Evolutionary conservation across 2,329 filamentous ascomycete species (phyloP), one percentile per base, ranked within the genome.

Genomic region (Fusarium xylarioides): DNA sequence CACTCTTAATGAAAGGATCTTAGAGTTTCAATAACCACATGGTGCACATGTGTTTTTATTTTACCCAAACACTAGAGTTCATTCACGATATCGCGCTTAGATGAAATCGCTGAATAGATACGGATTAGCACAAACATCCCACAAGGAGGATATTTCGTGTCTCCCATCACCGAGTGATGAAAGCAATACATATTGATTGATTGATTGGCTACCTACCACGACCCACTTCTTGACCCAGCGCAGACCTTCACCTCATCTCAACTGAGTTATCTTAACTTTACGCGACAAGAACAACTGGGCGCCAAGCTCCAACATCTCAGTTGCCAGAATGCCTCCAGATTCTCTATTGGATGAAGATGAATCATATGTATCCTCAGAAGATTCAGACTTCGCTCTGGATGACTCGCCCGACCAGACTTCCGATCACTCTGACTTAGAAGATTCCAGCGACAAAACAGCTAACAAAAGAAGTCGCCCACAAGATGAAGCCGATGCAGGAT

Each of bases 321-420:
- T 30, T 35, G 52, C 60, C 63, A 82, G 70, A 58, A 89, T 88
- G 86, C 75, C 83, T 18, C 76, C 81, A 53, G 84, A 86, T 53
- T 79, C 81, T 26, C 73, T 80, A 62, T 78, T 79, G 57, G 85
- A 87, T 23, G 85, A 86, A 28, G 86, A 89, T 37, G 87, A 89
- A 66, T 83, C 89, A 66, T 93, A 93, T 76, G 89, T 86, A 21
- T 93, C 91, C 4, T 91, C 91, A 7, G 90, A 93, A 74, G 92
- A 94, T 79, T 92, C 91, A 15, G 91, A 94, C 78, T 94, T 94
- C 70, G 88, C 90, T 30, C 89, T 88, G n/a, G 90, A 90, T 50
- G 84, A 85, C 23, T 86, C 78, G 34, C 78, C 81, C n/a, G 85
- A 84, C 37, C 85, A 83, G 21, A 84, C 81, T 19, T 86, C 85